These are phyloP conservation scores for Leccinum longicurvipes DNA, from an alignment of 768 basidiomycete genomes.

Conservation along the genomic window DNA sequence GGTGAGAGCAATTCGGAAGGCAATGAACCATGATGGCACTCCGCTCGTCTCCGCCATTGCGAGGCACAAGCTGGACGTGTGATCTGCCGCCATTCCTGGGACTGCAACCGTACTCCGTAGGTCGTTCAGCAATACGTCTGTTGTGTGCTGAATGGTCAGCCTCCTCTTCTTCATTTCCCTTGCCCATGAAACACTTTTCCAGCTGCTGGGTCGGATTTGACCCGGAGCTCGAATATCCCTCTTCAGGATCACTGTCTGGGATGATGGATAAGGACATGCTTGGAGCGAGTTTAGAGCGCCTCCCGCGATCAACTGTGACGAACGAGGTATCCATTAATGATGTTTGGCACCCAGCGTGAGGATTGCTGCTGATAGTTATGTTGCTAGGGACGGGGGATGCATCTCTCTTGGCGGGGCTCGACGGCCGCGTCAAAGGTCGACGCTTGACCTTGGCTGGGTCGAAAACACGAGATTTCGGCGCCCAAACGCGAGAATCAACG, in stretches of 20 bases:
- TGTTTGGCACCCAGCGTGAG: not conserved
- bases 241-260: conserved; percentile 1
- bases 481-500: conserved; percentile 29
- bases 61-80: conserved; percentile 21
- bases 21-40: conserved; percentile 18
- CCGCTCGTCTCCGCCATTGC: conserved; percentile 7
- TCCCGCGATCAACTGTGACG: conserved; percentile 22
- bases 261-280: conserved; percentile 20
- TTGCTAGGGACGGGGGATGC: not conserved
- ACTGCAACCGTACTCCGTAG: not conserved
- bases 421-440: conserved; percentile 18
- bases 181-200: not conserved
- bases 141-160: not conserved
- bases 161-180: conserved; percentile 1
- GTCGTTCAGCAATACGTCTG: conserved; percentile 1
- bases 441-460: conserved; percentile 27
- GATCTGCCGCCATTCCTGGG: conserved; percentile 14
- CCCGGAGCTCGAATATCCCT: not conserved
- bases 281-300: conserved; percentile 15
- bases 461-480: conserved; percentile 22
- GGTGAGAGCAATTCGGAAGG: conserved; percentile 18
- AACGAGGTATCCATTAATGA: conserved; percentile 10
- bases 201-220: not conserved
- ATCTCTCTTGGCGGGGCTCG: conserved; percentile 20
- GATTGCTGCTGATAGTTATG: not conserved